Percentiles rank a stretch among this genome's conserved stretches.
Conservation (phyloP, 257 asterid species). For the Rhazya stricta region DNA sequence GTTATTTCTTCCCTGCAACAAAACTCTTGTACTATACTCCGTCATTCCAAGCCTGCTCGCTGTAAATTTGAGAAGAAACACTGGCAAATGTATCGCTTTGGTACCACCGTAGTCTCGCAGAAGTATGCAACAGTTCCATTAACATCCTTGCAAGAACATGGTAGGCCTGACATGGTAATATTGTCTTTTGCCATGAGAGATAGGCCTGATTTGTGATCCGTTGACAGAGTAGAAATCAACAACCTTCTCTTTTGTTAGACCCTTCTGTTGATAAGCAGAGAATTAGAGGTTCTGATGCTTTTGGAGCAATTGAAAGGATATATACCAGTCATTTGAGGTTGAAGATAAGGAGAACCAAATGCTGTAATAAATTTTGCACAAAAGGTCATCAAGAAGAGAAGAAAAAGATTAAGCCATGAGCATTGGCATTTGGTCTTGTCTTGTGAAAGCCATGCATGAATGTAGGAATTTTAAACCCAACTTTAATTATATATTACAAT, state of each 20-base stretch:
- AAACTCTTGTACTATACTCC: constrained; percentile 21
- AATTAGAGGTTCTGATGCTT: constrained; percentile 31
- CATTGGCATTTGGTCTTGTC: neutral
- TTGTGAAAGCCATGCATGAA: neutral
- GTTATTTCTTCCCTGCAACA: constrained; percentile 19
- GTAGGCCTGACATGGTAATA: constrained; percentile 45
- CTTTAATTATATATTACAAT: no score
- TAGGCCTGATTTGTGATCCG: constrained; percentile 34
- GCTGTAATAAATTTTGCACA: neutral
- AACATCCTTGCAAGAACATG: constrained; percentile 50
- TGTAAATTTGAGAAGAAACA: constrained; percentile 40
- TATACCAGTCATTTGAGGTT: constrained; percentile 6
- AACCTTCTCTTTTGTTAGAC: constrained; percentile 22
- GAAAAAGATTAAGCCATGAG: no score
- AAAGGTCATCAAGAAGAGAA: no score
- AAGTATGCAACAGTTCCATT: constrained; percentile 43
- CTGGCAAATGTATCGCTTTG: constrained; percentile 25
- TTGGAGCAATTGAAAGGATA: constrained; percentile 39
- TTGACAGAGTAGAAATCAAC: constrained; percentile 39
- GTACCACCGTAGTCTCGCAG: constrained; percentile 39
- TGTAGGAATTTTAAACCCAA: neutral
- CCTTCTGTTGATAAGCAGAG: constrained; percentile 60
- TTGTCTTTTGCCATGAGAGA: constrained; percentile 23
- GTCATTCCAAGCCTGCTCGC: constrained; percentile 49
- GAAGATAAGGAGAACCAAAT: no score